These are phyloP conservation scores for Globisporangium lucens DNA, from an alignment of 352 stramenopile genomes.

Conservation along the genomic window DNA sequence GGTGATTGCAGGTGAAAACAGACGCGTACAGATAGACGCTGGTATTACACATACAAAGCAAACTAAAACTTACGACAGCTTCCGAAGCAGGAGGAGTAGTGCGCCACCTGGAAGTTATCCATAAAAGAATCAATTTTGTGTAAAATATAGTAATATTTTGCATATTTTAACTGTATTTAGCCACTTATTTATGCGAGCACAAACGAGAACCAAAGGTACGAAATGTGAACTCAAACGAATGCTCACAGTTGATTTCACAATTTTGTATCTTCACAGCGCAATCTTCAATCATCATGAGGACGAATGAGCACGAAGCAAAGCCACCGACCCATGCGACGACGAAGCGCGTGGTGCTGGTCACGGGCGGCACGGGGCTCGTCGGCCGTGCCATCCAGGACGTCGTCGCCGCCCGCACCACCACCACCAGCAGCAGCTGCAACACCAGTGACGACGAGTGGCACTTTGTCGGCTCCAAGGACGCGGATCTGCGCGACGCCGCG, in stretches of 20 bases:
- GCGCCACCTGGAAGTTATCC: no score
- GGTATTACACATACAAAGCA: no score
- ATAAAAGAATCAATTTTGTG: no score
- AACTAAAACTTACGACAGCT: no score
- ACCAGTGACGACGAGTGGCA: conserved; percentile 79
- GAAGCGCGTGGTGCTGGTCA: conserved; percentile 88
- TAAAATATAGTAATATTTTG: no score
- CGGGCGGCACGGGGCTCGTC: conserved; percentile 94
- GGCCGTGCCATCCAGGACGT: conserved; percentile 75
- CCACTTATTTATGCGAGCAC: neutral
- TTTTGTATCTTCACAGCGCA: neutral
- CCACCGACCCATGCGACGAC: neutral
- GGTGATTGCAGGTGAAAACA: neutral
- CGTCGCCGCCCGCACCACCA: conserved; percentile 18
- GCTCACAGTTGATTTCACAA: neutral
- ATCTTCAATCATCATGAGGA: neutral
- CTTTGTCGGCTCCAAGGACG: conserved; percentile 93
- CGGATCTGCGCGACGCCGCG: conserved; percentile 86
- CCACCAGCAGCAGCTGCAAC: neutral
- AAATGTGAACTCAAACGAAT: neutral
- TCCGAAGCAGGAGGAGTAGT: no score
- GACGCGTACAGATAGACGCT: no score
- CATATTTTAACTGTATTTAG: neutral
- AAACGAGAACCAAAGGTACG: neutral
- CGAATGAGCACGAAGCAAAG: conserved; percentile 2